Conservation (phyloP, 306 rosid genomes). For the Gleditsia sinensis region DNA sequence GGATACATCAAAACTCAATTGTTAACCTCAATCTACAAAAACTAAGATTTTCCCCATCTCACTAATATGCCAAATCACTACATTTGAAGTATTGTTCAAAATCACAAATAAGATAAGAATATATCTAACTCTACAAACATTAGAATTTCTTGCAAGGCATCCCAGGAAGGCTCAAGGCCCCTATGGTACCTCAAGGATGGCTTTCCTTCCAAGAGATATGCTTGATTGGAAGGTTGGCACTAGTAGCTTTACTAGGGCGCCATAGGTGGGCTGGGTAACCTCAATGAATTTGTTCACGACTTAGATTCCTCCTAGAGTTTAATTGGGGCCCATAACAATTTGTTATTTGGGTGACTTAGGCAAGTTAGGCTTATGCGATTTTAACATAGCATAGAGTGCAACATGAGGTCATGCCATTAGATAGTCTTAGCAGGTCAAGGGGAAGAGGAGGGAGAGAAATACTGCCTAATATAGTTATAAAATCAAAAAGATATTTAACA, state of each 20-base stretch:
- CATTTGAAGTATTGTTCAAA: too few relatives aligned
- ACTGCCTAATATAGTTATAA: not conserved
- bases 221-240: not conserved
- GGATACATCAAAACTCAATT: too few relatives aligned
- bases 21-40: too few relatives aligned
- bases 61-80: too few relatives aligned
- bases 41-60: too few relatives aligned
- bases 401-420: not conserved
- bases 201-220: not conserved
- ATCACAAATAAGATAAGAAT: too few relatives aligned
- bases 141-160: too few relatives aligned
- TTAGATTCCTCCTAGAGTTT: not conserved
- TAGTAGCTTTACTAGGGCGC: not conserved
- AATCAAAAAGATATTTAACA: not conserved
- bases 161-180: not conserved
- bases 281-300: not conserved
- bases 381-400: not conserved
- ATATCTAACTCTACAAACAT: too few relatives aligned
- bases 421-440: not conserved
- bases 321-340: not conserved
- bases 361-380: not conserved
- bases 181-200: not conserved
- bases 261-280: not conserved
- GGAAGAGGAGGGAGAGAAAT: not conserved
- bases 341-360: not conserved